Conservation (phyloP, 768 basidiomycete species). For the Hericium erinaceus region DNA sequence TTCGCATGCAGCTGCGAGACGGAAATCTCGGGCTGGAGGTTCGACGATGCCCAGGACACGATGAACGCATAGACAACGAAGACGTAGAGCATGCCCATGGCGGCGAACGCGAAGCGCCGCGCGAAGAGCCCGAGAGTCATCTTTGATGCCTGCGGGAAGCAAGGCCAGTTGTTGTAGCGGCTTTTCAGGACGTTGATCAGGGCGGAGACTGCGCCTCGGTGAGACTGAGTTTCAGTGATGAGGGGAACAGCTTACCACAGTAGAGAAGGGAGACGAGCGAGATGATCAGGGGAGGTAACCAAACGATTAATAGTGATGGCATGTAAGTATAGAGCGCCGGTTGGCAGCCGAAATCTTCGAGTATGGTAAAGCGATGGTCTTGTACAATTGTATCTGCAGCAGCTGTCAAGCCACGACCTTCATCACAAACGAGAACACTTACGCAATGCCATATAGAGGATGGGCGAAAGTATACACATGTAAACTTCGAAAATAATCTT, state of each 20-base stretch:
- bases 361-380: constrained; percentile 11
- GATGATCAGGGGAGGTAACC: constrained; percentile 12
- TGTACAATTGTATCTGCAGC: constrained; percentile 12
- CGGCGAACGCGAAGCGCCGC: constrained; percentile 5
- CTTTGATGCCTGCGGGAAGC: constrained; percentile 5
- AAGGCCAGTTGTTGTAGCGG: constrained; percentile 2
- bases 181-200: constrained; percentile 7
- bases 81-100: constrained; percentile 9
- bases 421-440: background rate
- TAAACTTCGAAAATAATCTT: constrained; percentile 1
- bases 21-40: constrained; percentile 6
- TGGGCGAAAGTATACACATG: constrained; percentile 8
- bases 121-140: constrained; percentile 8
- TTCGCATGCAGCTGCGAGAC: constrained; percentile 8
- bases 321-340: constrained; percentile 10
- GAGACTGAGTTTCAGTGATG: background rate
- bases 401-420: background rate
- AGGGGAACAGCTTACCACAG: constrained; percentile 6
- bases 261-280: constrained; percentile 7
- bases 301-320: constrained; percentile 10
- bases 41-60: constrained; percentile 5
- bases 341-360: constrained; percentile 14
- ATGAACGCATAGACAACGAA: constrained; percentile 3
- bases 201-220: constrained; percentile 6
- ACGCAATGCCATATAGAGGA: constrained; percentile 13